These are phyloP conservation scores for Mycena floridula DNA, from an alignment of 768 basidiomycete genomes.

Conservation along the genomic window DNA sequence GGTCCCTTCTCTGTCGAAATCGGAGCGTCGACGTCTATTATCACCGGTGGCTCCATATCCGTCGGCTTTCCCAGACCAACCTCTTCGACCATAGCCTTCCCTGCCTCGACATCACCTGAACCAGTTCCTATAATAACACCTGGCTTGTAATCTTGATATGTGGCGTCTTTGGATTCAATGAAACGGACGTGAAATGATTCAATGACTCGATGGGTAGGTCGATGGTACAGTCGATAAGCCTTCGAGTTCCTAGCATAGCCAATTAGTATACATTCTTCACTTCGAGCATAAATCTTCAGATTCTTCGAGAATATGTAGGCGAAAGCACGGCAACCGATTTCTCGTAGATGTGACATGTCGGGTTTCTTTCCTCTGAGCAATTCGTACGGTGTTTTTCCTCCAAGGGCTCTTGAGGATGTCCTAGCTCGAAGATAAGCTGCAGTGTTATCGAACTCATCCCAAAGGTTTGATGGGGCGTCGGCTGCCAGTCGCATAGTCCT, in stretches of 20 bases:
- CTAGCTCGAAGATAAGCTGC: not conserved
- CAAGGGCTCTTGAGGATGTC: not conserved
- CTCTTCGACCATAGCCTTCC: too few relatives aligned
- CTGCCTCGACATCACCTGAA: too few relatives aligned
- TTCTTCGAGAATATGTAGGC: slow-evolving; percentile 18
- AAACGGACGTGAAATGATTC: slow-evolving; percentile 19
- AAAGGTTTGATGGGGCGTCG: not conserved
- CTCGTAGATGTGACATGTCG: slow-evolving; percentile 6
- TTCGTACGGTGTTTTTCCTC: slow-evolving; percentile 6
- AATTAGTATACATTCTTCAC: slow-evolving; percentile 32
- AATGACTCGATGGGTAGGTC: slow-evolving; percentile 9
- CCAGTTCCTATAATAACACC: not conserved
- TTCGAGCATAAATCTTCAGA: slow-evolving; percentile 4
- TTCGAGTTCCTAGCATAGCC: slow-evolving; percentile 28
- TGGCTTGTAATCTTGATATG: not conserved
- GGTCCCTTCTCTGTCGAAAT: too few relatives aligned
- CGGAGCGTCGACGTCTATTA: too few relatives aligned
- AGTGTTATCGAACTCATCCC: not conserved
- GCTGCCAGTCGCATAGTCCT: not conserved
- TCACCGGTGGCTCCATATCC: too few relatives aligned
- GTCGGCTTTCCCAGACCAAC: too few relatives aligned
- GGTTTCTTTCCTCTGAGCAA: slow-evolving; percentile 9
- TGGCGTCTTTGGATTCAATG: slow-evolving; percentile 14
- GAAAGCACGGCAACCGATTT: slow-evolving; percentile 20
- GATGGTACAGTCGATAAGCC: slow-evolving; percentile 26